Conservation (phyloP, 495 filamentous ascomycete species). For the Xylaria grammica region DNA sequence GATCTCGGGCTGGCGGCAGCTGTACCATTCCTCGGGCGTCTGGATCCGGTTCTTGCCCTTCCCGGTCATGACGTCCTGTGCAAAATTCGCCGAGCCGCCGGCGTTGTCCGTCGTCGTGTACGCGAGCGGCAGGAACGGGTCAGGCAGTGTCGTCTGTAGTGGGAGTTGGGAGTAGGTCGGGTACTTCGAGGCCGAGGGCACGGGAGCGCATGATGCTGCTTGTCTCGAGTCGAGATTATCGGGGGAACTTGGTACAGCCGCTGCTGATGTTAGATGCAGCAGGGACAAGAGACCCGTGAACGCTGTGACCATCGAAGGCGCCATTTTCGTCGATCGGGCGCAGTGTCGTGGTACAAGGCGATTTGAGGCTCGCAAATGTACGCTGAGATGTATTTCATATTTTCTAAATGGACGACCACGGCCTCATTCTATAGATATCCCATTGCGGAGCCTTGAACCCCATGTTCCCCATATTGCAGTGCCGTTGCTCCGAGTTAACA, state of each 20-base stretch:
- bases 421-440: no score
- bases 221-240: conserved; percentile 3
- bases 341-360: no score
- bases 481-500: no score
- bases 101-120: conserved; percentile 48
- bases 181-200: conserved; percentile 43
- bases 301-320: not conserved
- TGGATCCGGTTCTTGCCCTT: conserved; percentile 49
- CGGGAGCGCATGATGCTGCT: conserved; percentile 36
- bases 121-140: conserved; percentile 56
- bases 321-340: not conserved
- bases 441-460: no score
- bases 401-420: no score
- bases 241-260: not conserved
- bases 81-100: conserved; percentile 35
- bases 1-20: conserved; percentile 59
- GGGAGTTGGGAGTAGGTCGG: conserved; percentile 49
- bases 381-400: no score
- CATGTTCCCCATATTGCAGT: no score
- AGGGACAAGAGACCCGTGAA: conserved; percentile 4
- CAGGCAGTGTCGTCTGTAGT: conserved; percentile 49
- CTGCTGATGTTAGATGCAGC: conserved; percentile 5
- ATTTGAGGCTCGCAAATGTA: no score
- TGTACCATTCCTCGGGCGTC: conserved; percentile 56
- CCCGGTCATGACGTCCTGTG: conserved; percentile 44